Conservation (phyloP, 148 eudicot species). For the Cornus florida region DNA sequence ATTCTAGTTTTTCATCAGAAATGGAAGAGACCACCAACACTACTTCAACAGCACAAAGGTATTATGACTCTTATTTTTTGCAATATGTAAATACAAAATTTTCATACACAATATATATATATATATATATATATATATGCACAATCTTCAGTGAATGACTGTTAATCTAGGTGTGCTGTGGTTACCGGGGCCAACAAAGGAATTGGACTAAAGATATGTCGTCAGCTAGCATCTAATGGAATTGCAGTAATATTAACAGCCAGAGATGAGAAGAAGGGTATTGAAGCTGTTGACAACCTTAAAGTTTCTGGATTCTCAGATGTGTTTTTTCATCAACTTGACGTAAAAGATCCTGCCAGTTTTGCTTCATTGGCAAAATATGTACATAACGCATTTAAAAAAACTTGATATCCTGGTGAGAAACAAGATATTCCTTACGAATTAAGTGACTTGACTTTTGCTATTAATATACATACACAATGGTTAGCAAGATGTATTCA, state of each 20-base stretch:
- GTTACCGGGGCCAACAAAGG: conserved; percentile 32
- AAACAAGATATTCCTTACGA: too few species aligned
- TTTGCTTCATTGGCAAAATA: conserved; percentile 14
- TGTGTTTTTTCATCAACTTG: conserved; percentile 26
- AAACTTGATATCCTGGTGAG: conserved; percentile 31
- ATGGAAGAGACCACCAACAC: too few species aligned
- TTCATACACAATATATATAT: too few species aligned
- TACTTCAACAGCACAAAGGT: too few species aligned
- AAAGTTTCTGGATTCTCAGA: neutral
- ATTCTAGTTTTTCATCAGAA: too few species aligned
- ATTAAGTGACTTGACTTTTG: too few species aligned
- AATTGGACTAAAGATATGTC: conserved; percentile 22
- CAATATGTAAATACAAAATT: too few species aligned
- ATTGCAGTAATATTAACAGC: conserved; percentile 22
- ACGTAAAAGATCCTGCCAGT: conserved; percentile 17
- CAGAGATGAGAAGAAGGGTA: conserved; percentile 22
- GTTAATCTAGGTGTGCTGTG: conserved; percentile 14
- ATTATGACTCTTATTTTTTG: too few species aligned
- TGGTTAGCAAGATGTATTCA: too few species aligned
- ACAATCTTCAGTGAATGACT: too few species aligned
- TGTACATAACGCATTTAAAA: conserved; percentile 8
- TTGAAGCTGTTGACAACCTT: conserved; percentile 22
- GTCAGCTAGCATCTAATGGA: conserved; percentile 12
- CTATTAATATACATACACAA: too few species aligned
- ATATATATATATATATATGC: neutral